These are phyloP conservation scores for Lycium ferocissimum DNA, from an alignment of 257 asterid species.

Conservation along the genomic window DNA sequence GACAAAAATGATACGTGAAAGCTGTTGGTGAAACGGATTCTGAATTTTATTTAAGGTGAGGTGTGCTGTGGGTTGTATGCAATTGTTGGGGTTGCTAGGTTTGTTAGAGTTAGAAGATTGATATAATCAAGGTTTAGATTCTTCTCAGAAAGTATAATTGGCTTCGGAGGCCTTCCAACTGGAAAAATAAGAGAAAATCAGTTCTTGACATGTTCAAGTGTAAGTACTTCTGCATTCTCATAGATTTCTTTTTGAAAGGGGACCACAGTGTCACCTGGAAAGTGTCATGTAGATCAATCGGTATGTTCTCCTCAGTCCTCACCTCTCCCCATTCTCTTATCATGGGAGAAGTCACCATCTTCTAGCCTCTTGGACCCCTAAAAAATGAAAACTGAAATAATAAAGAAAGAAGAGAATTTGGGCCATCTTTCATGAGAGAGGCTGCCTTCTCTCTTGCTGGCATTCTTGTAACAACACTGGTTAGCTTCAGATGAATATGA, in stretches of 20 bases:
- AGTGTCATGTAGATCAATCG: slow-evolving; percentile 1
- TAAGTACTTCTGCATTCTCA: not conserved
- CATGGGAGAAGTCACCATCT: not conserved
- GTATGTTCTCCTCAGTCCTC: slow-evolving; percentile 15
- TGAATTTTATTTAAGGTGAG: not conserved
- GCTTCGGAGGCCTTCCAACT: slow-evolving; percentile 13
- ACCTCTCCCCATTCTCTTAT: not conserved
- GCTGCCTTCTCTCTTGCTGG: slow-evolving; percentile 8
- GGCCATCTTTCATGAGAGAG: slow-evolving; percentile 9
- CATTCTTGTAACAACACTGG: not conserved
- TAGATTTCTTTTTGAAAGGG: not conserved
- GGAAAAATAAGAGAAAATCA: not conserved
- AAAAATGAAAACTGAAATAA: not conserved
- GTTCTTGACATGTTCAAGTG: not conserved
- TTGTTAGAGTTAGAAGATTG: slow-evolving; percentile 5
- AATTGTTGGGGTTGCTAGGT: not conserved
- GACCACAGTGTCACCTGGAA: not conserved
- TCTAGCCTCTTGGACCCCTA: slow-evolving; percentile 23
- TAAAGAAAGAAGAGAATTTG: slow-evolving; percentile 17
- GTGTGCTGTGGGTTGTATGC: slow-evolving; percentile 17
- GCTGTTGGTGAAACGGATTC: not conserved
- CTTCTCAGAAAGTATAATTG: not conserved
- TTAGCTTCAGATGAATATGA: slow-evolving; percentile 8
- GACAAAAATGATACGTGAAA: not conserved
- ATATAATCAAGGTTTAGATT: slow-evolving; percentile 18